Base-by-base conservation (phyloP, 257 asterid genomes). In the Paulownia fortunei region DNA sequence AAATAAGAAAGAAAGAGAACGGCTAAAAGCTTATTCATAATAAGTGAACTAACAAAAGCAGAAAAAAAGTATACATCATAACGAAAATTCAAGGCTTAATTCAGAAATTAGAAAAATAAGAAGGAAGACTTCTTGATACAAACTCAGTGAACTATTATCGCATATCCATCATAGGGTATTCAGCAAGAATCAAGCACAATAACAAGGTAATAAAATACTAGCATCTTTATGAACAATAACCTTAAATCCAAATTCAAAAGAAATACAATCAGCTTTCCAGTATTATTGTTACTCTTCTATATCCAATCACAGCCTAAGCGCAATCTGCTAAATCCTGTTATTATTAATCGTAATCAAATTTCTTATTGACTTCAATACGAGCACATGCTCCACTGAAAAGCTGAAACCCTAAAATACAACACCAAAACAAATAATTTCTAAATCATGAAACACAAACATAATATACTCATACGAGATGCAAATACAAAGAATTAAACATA, bases 331-430 rank as follows among this genome's bases (percentile, higher is more conserved):
- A 59, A 70, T 10, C 36, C 18, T 9, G 58, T 63, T 18, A 30
- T 16, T 4, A 55, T 16, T 13, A 74, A 23, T 72, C 26, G 4
- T 46, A 54, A 12, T 44, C 13, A n/a, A 11, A 41, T 67, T 26
- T 42, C 63, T 21, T 0, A 54, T 27, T 16, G 13, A 74, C 58
- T 44, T 44, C 46, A 56, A 21, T 9, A 26, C 7, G 11, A 56
- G 59, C 67, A 54, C 72, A 27, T 27, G 18, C 30, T 62, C 32
- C 9, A 59, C 18, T 19, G 19, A 51, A 26, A 32, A 41, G 44
- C 18, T 12, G 77, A 80, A 60, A 60, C 77, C 77, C 63, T 67
- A 67, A 13, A 37, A 63, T 16, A 54, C 55, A 73, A 42, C 71
- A 12, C 7, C 8, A 24, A 63, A 56, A 72, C 41, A 18, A 34